These are phyloP conservation scores for Pichia thaimueangensis DNA, from an alignment of 805 yeast genomes.

Conservation along the genomic window DNA sequence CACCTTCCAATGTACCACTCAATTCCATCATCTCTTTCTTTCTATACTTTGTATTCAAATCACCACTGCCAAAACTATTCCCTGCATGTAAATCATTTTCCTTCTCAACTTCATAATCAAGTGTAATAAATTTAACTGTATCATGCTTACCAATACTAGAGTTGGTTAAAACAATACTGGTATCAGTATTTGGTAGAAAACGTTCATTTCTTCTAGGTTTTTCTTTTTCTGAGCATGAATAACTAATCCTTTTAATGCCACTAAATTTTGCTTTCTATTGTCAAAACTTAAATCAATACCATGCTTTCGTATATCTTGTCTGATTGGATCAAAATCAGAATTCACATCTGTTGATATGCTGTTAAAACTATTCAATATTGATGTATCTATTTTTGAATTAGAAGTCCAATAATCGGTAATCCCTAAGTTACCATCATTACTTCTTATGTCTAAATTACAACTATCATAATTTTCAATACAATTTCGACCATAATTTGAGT, in stretches of 20 bases:
- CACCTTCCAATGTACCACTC: not conserved
- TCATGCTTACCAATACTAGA: no score
- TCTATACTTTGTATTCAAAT: no score
- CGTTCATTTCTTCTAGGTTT: not conserved
- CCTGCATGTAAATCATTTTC: no score
- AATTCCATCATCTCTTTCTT: not conserved
- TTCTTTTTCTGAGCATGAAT: not conserved
- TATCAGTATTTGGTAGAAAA: not conserved
- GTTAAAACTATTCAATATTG: not conserved
- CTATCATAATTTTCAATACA: not conserved
- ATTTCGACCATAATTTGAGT: conserved; percentile 8
- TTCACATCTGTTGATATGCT: not conserved
- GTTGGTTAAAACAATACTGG: no score
- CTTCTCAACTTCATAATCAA: not conserved
- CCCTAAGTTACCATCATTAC: not conserved
- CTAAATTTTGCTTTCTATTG: not conserved
- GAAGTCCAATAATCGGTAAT: not conserved
- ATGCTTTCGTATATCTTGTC: not conserved
- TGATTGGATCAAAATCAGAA: conserved; percentile 2
- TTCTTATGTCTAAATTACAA: not conserved
- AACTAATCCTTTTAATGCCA: not conserved
- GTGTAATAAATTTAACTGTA: no score
- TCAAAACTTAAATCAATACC: not conserved
- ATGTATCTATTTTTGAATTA: not conserved
- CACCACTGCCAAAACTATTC: not conserved